Base-by-base conservation (phyloP, 768 basidiomycete species). In the Pilatotrama ljubarskyi region DNA sequence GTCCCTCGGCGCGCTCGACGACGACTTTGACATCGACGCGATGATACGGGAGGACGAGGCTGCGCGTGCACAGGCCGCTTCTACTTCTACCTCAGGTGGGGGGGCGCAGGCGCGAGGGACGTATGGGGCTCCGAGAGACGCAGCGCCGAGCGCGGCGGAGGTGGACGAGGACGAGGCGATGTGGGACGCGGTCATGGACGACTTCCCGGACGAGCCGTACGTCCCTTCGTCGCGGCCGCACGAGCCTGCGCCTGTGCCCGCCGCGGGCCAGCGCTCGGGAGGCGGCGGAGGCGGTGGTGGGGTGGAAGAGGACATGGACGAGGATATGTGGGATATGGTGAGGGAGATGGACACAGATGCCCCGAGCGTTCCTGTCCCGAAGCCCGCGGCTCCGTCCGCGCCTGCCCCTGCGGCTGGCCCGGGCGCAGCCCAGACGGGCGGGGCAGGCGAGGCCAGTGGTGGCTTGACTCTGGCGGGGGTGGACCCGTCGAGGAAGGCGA, bases 241-340 rank as follows among this genome's bases (percentile, higher is more conserved):
- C 36, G 26, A 41, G 51, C 50, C 44, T 18, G 52, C 59, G 25
- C 59, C 53, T 56, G 5, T 35, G 40, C 66, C 10, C 54, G 37
- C 14, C 35, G 43, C 2, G 62, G 25, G 15, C 49, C 48, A 25
- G 66, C 73, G 58, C 70, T 20, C 36, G 4, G 36, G 48, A n/a
- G 48, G 48, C 7, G 48, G 50, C 10, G 50, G 26, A 5, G 36
- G 48, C n/a, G 48, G 48, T 2, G 48, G 50, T 11, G 50, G 26
- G 11, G 26, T 32, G 15, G 50, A 72, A 26, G 67, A 76, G 10
- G 68, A 74, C 15, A 82, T 83, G 6, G 85, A 88, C 35, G 83
- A 84, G 41, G 89, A 90, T 6, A 82, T 91, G 80, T 91, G 91
- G 86, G 81, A 85, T 63, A 77, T 87, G 41, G 74, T 90, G 53